A percentile compares a stretch with the other conserved stretches of the same genome.
Evolutionary conservation across 1,139 yeast species (phyloP).

Genomic region (Yamadazyma oceani): DNA sequence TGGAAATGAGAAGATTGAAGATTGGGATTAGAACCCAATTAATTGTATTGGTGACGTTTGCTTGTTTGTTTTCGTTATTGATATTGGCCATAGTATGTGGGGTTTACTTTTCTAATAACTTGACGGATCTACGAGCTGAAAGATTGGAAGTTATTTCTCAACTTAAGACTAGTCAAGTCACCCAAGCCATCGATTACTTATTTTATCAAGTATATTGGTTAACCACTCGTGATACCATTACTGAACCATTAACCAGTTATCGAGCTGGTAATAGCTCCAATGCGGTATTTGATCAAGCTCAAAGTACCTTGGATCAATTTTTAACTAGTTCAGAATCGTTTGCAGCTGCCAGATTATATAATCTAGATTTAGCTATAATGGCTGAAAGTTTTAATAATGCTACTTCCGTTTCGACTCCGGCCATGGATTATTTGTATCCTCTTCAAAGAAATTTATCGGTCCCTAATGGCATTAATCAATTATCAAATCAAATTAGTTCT

Average conservation of each 20-base stretch:
- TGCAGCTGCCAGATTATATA: constrained; percentile 69
- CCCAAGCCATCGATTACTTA: constrained; percentile 61
- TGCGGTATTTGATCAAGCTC: constrained; percentile 42
- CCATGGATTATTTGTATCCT: constrained; percentile 51
- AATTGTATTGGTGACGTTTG: constrained; percentile 72
- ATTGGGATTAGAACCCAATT: constrained; percentile 69
- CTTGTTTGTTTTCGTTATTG: constrained; percentile 72
- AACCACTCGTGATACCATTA: constrained; percentile 61
- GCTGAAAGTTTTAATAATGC: constrained; percentile 34
- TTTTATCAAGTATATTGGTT: constrained; percentile 73
- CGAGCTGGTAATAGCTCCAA: constrained; percentile 69
- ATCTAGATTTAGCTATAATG: constrained; percentile 44
- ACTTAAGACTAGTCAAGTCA: constrained; percentile 75
- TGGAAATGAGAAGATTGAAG: constrained; percentile 46
- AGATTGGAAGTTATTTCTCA: constrained; percentile 76
- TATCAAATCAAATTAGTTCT: constrained; percentile 27
- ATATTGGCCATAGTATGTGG: constrained; percentile 80
- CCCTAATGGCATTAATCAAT: constrained; percentile 31
- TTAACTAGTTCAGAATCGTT: constrained; percentile 62
- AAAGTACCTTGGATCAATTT: constrained; percentile 53
- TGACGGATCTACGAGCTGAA: constrained; percentile 64
- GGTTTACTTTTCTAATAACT: constrained; percentile 67
- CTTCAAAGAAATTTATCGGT: constrained; percentile 44
- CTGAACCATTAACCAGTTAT: constrained; percentile 57
- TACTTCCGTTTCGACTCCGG: constrained; percentile 27